These are phyloP conservation scores for Sesbania bispinosa DNA, from an alignment of 306 rosid genomes.

Conservation along the genomic window DNA sequence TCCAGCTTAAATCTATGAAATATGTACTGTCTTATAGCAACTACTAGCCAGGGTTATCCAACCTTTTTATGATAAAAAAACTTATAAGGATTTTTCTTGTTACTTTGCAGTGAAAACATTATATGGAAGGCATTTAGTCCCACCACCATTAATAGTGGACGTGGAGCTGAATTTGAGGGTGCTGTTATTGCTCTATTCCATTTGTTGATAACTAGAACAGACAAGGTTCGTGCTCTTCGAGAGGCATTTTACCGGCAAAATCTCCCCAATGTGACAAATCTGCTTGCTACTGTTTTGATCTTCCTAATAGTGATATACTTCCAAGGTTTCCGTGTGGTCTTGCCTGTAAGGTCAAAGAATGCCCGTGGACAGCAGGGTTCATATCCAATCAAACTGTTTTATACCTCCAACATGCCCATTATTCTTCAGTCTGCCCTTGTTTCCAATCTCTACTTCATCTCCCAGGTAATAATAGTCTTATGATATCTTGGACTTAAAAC, in stretches of 20 bases:
- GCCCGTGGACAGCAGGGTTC: conserved; percentile 97
- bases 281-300: conserved; percentile 82
- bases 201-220: conserved; percentile 77
- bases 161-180: conserved; percentile 96
- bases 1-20: neutral
- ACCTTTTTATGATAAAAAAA: neutral
- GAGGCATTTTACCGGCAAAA: conserved; percentile 94
- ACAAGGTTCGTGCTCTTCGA: conserved; percentile 87
- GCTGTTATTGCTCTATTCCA: conserved; percentile 94
- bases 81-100: conserved; percentile 4
- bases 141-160: conserved; percentile 92
- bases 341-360: conserved; percentile 95
- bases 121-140: conserved; percentile 98
- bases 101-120: conserved; percentile 67
- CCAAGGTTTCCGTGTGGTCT: conserved; percentile 97
- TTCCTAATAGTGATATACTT: conserved; percentile 83
- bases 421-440: conserved; percentile 97
- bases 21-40: neutral
- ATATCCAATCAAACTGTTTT: conserved; percentile 89
- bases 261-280: conserved; percentile 93
- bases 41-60: neutral
- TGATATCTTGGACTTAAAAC: neutral
- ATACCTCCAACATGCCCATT: conserved; percentile 97
- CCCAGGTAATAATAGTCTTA: conserved; percentile 62
- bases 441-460: conserved; percentile 86